A percentile compares a stretch with the other conserved stretches of the same genome.
These are phyloP conservation scores for Verticillium alfalfae DNA, from an alignment of 2,329 filamentous ascomycete species.

Conservation along the genomic window DNA sequence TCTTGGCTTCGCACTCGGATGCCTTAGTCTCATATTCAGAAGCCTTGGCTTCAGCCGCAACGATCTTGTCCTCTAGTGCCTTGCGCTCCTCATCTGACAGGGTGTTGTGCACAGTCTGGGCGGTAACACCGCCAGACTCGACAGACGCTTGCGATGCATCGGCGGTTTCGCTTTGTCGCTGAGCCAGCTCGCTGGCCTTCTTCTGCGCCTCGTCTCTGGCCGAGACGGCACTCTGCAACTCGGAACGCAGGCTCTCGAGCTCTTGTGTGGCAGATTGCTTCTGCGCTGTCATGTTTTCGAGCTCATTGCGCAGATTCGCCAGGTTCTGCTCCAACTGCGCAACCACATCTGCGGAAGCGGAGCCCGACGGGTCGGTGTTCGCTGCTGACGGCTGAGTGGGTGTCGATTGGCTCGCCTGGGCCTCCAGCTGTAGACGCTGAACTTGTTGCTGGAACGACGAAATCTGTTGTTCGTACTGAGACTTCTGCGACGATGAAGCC, in stretches of 20 bases:
- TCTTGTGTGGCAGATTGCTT: constrained; percentile 64
- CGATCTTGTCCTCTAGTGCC: constrained; percentile 50
- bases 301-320: constrained; percentile 47
- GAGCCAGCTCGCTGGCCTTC: constrained; percentile 22
- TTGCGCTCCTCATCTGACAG: constrained; percentile 55
- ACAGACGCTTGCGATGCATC: constrained; percentile 12
- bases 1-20: constrained; percentile 59
- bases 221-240: constrained; percentile 56
- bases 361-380: constrained; percentile 27
- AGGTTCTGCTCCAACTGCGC: constrained; percentile 45
- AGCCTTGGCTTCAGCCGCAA: constrained; percentile 23
- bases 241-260: constrained; percentile 45
- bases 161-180: constrained; percentile 11
- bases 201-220: constrained; percentile 58
- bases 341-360: constrained; percentile 39
- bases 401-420: constrained; percentile 28
- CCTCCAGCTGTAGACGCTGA: constrained; percentile 29
- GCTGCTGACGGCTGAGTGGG: constrained; percentile 24
- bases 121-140: neutral
- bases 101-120: constrained; percentile 13
- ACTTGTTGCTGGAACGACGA: constrained; percentile 36
- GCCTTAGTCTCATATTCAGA: constrained; percentile 56
- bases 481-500: constrained; percentile 22
- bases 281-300: constrained; percentile 61
- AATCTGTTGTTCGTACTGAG: constrained; percentile 35